Conservation (phyloP, 2,329 filamentous ascomycete genomes). For the Pestalotiopsis sp. region DNA sequence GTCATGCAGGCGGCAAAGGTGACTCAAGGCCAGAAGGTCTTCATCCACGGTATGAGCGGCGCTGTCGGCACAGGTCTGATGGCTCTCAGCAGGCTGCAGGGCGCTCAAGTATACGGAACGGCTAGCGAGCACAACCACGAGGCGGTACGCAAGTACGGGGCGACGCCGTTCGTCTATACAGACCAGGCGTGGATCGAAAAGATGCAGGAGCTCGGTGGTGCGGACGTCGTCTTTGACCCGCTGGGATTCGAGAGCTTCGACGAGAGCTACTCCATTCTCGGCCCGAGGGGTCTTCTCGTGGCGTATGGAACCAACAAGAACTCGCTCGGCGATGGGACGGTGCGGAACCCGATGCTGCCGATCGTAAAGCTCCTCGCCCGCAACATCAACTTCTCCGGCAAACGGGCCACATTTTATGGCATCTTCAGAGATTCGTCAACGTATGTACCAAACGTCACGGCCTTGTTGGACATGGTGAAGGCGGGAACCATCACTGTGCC, state of each 20-base stretch:
- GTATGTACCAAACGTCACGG: not conserved
- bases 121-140: no score
- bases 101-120: no score
- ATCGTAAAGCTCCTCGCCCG: not conserved
- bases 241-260: slow-evolving; percentile 53
- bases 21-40: no score
- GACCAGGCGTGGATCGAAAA: not conserved
- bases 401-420: not conserved
- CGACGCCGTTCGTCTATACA: slow-evolving; percentile 29
- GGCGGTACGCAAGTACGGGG: no score
- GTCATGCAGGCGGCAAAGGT: no score
- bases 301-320: slow-evolving; percentile 26
- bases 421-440: not conserved
- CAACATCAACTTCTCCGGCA: not conserved
- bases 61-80: no score
- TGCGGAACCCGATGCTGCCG: not conserved
- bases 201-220: slow-evolving; percentile 39
- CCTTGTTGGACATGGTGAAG: not conserved
- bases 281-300: slow-evolving; percentile 38
- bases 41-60: no score
- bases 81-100: no score
- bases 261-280: slow-evolving; percentile 48
- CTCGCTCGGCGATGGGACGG: slow-evolving; percentile 19
- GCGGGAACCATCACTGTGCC: not conserved
- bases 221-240: slow-evolving; percentile 48